Evolutionary conservation across 306 rosid species (phyloP).

Genomic region (Quercus aquifolioides): DNA sequence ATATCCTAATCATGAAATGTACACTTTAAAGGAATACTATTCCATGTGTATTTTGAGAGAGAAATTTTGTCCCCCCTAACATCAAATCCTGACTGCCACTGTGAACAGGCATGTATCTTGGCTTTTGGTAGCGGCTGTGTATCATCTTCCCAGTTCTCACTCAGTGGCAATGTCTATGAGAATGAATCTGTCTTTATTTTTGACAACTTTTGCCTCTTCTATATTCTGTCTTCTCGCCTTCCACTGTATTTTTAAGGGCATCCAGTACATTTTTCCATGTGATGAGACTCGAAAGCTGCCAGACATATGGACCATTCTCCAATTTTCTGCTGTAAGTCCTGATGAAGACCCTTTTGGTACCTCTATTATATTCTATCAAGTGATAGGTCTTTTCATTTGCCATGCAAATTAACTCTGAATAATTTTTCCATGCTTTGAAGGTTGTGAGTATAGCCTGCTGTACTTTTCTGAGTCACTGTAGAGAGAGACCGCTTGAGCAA

Average conservation of each 20-base stretch:
- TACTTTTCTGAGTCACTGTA: constrained; percentile 87
- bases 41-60: no score
- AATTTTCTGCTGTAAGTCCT: constrained; percentile 77
- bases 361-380: not conserved
- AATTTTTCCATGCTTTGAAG: constrained; percentile 38
- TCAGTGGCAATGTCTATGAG: constrained; percentile 94
- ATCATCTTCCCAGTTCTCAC: constrained; percentile 94
- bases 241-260: constrained; percentile 71
- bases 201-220: constrained; percentile 73
- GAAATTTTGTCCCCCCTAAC: no score
- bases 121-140: constrained; percentile 84
- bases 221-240: constrained; percentile 71
- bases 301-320: constrained; percentile 72
- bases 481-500: constrained; percentile 49
- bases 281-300: constrained; percentile 81
- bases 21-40: no score
- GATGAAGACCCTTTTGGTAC: not conserved
- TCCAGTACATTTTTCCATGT: constrained; percentile 83
- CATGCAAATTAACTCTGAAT: not conserved
- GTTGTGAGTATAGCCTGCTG: constrained; percentile 94
- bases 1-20: no score
- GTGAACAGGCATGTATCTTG: constrained; percentile 67
- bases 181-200: constrained; percentile 79
- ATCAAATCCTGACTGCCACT: no score
- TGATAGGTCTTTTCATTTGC: not conserved